A percentile compares a stretch with the other conserved stretches of the same genome.
Evolutionary conservation across 257 asterid genomes (phyloP).

Genomic region (Solanum tarijense): DNA sequence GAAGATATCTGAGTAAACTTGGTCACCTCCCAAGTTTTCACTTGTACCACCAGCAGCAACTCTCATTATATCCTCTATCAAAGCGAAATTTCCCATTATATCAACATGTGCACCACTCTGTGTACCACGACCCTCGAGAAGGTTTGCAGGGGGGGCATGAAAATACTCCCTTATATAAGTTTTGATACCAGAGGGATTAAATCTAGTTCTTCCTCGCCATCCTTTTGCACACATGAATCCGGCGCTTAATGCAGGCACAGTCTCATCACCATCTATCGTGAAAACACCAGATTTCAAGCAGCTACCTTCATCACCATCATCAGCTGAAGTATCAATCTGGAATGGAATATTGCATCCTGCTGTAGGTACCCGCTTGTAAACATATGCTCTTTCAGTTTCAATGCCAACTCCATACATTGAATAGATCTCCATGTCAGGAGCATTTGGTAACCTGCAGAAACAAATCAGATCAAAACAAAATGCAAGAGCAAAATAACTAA

Average conservation of each 20-base stretch:
- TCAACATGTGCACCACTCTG: constrained; percentile 92
- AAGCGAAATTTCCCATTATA: constrained; percentile 78
- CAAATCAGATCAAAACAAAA: neutral
- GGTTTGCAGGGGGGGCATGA: constrained; percentile 67
- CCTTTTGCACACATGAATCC: constrained; percentile 83
- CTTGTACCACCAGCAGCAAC: constrained; percentile 72
- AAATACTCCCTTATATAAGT: constrained; percentile 58
- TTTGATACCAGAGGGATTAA: constrained; percentile 62
- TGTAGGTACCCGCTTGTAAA: constrained; percentile 44
- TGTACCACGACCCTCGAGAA: constrained; percentile 83
- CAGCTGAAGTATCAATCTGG: constrained; percentile 62
- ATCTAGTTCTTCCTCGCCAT: constrained; percentile 85
- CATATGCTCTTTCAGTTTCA: constrained; percentile 70
- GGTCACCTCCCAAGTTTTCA: constrained; percentile 70
- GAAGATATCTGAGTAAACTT: constrained; percentile 58
- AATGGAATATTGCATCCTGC: constrained; percentile 70
- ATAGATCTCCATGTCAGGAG: constrained; percentile 77
- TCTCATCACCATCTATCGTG: constrained; percentile 66
- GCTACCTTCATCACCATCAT: constrained; percentile 22
- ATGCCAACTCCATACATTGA: constrained; percentile 71
- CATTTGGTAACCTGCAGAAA: constrained; percentile 60
- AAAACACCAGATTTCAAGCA: constrained; percentile 61
- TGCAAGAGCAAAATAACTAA: neutral
- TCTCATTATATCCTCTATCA: constrained; percentile 64
- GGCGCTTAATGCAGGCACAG: constrained; percentile 66